A percentile compares a stretch with the other conserved stretches of the same genome.
Evolutionary conservation across 2,329 filamentous ascomycete genomes (phyloP).

Genomic region (Colletotrichum noveboracense): DNA sequence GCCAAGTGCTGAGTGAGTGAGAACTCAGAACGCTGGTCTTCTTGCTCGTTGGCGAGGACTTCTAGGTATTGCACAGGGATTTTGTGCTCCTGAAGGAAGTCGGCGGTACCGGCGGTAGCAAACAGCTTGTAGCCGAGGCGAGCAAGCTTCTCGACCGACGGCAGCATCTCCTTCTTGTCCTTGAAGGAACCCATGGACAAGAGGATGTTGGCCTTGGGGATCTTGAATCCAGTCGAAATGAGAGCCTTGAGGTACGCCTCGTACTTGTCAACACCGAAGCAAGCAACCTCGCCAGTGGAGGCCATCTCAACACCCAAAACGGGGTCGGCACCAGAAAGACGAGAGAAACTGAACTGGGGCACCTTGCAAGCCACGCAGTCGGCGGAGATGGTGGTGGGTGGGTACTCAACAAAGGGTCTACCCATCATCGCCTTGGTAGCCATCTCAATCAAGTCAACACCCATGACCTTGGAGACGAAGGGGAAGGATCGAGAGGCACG

Average conservation of each 20-base stretch:
- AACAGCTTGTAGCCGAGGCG: slow-evolving; percentile 94
- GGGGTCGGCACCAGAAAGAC: slow-evolving; percentile 92
- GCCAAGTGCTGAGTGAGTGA: slow-evolving; percentile 95
- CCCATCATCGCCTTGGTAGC: slow-evolving; percentile 96
- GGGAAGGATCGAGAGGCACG: slow-evolving; percentile 95
- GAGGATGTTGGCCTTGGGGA: slow-evolving; percentile 94
- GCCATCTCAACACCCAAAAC: slow-evolving; percentile 99
- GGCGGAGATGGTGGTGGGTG: slow-evolving; percentile 73
- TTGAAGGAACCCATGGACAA: slow-evolving; percentile 97
- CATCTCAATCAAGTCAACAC: slow-evolving; percentile 97
- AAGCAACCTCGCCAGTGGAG: slow-evolving; percentile 96
- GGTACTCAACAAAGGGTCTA: slow-evolving; percentile 82
- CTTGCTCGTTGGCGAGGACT: slow-evolving; percentile 77
- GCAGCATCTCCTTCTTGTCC: slow-evolving; percentile 97
- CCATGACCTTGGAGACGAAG: slow-evolving; percentile 98
- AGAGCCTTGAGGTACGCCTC: slow-evolving; percentile 97
- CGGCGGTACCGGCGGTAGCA: slow-evolving; percentile 93
- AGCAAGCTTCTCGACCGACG: slow-evolving; percentile 87
- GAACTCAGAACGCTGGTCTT: slow-evolving; percentile 92
- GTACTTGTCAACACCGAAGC: slow-evolving; percentile 93
- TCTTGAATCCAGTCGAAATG: slow-evolving; percentile 93
- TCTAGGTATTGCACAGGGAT: slow-evolving; percentile 94
- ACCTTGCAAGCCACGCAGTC: slow-evolving; percentile 97
- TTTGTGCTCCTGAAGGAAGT: slow-evolving; percentile 92
- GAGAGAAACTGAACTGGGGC: slow-evolving; percentile 98